Evolutionary conservation across 2,329 filamentous ascomycete species (phyloP), one percentile per base, ranked within the genome.

Genomic region (Grosmannia clavigera): DNA sequence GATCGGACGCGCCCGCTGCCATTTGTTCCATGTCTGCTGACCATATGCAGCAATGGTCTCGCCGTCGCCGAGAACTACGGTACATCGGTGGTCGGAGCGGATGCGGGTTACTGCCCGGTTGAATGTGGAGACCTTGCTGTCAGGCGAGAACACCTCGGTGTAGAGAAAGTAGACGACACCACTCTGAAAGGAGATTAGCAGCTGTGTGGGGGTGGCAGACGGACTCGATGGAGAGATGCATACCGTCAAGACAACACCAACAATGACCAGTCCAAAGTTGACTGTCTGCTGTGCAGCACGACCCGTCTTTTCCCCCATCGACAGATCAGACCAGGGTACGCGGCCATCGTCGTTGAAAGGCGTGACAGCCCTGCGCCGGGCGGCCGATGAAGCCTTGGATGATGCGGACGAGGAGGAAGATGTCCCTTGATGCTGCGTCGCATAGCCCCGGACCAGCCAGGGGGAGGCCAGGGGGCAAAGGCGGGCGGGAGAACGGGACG

Each of bases 231-330:
- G 27, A 31, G 12, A 31, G 50, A 10, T 19, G 66, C 79, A 63
- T 78, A 90, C 88, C 43, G 92, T 96, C 66, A 92, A 76, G 40
- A 84, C 80, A 12, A 92, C 74, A 31, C 92, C 92, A 9, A 86
- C 77, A 1, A 90, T 66, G 10, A 96, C 83, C 63, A 96, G 73
- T 65, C 86, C 80, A 65, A 96, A 84, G 73, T 97, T 96, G 76
- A 95, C 87, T 19, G 86, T 88, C 72, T 96, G 92, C 72, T 96
- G 92, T 0, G 90, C 92, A 10, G 90, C 88, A 48, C 92, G 82
- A 29, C 87, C 87, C 3, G 85, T 84, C 72, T 96, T 96, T 71
- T 96, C 92, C 55, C 76, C 76, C 0, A 75, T 76, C 0, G 86
- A 90, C 2, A 97, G 80, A 59, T 94, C 79, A 3, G 77, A 80